Evolutionary conservation across 192 early-diverging fungal species (phyloP).

Genomic region (Rhizophagus prolifer): DNA sequence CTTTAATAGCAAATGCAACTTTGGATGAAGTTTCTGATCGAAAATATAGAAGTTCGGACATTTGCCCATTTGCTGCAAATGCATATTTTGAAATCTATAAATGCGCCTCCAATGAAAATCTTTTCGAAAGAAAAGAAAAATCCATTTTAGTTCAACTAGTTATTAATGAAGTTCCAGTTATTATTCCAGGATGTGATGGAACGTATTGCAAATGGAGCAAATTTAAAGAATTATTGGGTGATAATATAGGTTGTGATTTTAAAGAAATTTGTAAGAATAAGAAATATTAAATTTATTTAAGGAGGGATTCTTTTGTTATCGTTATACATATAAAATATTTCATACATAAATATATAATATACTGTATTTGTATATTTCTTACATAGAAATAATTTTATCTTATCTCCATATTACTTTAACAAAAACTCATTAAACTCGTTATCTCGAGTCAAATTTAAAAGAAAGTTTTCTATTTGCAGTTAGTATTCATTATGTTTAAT

Average conservation of each 20-base stretch:
- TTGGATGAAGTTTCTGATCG: not conserved
- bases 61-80: slow-evolving; percentile 15
- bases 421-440: too few relatives aligned
- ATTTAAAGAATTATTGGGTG: slow-evolving; percentile 1
- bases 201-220: slow-evolving; percentile 14
- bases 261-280: not conserved
- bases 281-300: not conserved
- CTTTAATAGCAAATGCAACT: not conserved
- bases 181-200: slow-evolving; percentile 7
- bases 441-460: too few relatives aligned
- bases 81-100: slow-evolving; percentile 26
- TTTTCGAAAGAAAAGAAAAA: not conserved
- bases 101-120: not conserved
- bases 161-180: not conserved
- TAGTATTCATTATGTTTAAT: too few relatives aligned
- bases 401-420: too few relatives aligned
- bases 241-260: slow-evolving; percentile 20
- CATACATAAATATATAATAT: too few relatives aligned
- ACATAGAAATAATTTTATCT: too few relatives aligned
- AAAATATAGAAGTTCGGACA: not conserved
- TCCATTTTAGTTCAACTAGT: not conserved
- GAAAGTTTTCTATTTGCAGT: too few relatives aligned
- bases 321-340: too few relatives aligned
- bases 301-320: too few relatives aligned
- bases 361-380: too few relatives aligned